A percentile compares a stretch with the other conserved stretches of the same genome.
These are phyloP conservation scores for Aspergillus sp. DNA, from an alignment of 2,329 filamentous ascomycete species.

Conservation along the genomic window DNA sequence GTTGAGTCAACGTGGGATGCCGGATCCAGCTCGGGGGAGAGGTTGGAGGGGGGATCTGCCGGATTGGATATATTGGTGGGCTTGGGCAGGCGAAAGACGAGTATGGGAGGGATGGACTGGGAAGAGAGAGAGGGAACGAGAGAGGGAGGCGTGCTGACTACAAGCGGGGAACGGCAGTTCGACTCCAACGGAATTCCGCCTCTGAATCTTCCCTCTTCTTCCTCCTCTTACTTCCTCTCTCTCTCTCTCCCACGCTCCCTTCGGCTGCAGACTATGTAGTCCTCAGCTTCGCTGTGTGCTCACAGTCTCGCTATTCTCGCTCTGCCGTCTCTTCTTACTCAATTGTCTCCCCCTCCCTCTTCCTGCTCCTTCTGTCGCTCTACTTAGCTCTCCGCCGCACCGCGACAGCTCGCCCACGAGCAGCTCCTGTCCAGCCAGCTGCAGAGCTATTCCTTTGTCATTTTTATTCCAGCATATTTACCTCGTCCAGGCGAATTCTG, in stretches of 20 bases:
- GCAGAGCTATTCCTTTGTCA: constrained; percentile 2
- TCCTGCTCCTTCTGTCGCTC: constrained; percentile 11
- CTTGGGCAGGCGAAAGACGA: no score
- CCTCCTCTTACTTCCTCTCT: constrained; percentile 18
- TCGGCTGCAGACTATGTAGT: constrained; percentile 36
- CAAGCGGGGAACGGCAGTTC: no score
- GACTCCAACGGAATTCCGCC: no score
- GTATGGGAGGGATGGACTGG: background rate
- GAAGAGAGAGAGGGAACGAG: constrained; percentile 6
- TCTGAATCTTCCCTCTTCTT: constrained; percentile 14
- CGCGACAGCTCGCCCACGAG: constrained; percentile 16
- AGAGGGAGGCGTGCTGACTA: no score
- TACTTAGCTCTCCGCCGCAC: constrained; percentile 14
- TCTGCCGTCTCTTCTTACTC: constrained; percentile 9
- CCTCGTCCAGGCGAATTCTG: constrained; percentile 2
- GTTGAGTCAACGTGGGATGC: no score
- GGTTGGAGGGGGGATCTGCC: no score
- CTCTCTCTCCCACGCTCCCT: constrained; percentile 22
- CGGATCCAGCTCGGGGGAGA: no score
- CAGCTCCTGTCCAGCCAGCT: constrained; percentile 7
- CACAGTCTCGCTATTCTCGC: constrained; percentile 17
- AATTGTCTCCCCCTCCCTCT: constrained; percentile 8
- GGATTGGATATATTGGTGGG: no score
- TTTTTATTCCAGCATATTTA: constrained; percentile 4
- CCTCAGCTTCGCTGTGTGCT: constrained; percentile 24